Evolutionary conservation across 2,329 filamentous ascomycete species (phyloP).

Genomic region (Colletotrichum nymphaeae): DNA sequence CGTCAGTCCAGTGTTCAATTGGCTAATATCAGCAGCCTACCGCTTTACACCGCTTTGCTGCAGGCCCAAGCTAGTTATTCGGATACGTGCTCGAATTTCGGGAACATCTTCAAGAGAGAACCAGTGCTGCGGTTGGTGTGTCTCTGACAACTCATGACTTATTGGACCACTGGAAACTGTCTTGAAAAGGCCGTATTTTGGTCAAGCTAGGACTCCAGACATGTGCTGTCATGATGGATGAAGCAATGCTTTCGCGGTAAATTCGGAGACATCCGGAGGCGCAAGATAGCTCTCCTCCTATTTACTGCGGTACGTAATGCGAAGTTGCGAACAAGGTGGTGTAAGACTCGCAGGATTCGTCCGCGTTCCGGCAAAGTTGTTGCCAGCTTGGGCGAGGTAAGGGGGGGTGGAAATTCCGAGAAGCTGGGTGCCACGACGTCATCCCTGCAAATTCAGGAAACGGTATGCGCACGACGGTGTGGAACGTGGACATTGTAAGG

Average conservation of each 20-base stretch:
- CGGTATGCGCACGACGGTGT: neutral
- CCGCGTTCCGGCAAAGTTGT: neutral
- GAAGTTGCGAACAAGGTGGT: neutral
- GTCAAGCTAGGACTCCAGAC: neutral
- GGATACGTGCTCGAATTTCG: neutral
- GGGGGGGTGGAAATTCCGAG: constrained; percentile 15
- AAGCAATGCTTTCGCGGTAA: neutral
- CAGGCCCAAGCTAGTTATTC: neutral
- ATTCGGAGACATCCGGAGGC: neutral
- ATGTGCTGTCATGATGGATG: neutral
- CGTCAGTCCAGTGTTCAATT: neutral
- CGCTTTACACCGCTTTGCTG: neutral
- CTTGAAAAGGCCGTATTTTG: neutral
- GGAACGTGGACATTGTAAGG: neutral
- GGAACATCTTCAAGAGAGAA: neutral
- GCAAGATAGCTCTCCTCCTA: neutral
- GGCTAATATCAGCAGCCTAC: neutral
- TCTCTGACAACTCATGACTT: neutral
- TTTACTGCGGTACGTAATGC: too few species aligned
- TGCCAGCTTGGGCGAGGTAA: neutral
- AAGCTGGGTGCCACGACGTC: constrained; percentile 25
- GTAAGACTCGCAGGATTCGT: constrained; percentile 2
- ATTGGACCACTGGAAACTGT: neutral
- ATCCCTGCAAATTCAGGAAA: constrained; percentile 14
- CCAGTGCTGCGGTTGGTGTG: neutral